Percentiles rank a stretch among this genome's conserved stretches.
Evolutionary conservation across 352 stramenopile species (phyloP).

Genomic region (Albugo candida): DNA sequence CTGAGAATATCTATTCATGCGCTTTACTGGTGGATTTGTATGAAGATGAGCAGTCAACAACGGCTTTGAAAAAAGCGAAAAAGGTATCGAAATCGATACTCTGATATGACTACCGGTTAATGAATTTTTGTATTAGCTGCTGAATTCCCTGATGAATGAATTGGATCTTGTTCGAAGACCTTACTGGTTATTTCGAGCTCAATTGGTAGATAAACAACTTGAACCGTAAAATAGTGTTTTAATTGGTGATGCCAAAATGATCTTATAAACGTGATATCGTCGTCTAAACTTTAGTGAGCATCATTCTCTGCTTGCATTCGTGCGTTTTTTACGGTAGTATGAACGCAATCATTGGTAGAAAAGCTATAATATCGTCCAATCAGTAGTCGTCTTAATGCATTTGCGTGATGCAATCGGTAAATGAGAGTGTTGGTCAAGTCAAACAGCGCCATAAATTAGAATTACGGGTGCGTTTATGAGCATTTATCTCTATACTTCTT

Average conservation of each 20-base stretch:
- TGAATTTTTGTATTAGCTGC: conserved; percentile 20
- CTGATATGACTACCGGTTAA: too few relatives aligned
- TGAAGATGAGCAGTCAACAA: conserved; percentile 21
- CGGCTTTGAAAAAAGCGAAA: conserved; percentile 17
- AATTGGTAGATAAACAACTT: too few relatives aligned
- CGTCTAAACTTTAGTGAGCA: too few relatives aligned
- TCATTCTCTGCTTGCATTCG: too few relatives aligned
- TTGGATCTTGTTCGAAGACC: conserved; percentile 47
- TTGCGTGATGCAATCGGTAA: conserved; percentile 3
- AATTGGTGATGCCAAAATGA: too few relatives aligned
- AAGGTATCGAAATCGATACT: conserved; percentile 14
- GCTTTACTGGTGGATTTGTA: conserved; percentile 57
- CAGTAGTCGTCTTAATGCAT: too few relatives aligned
- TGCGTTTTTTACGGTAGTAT: too few relatives aligned
- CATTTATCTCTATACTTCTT: not conserved
- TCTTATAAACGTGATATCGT: too few relatives aligned
- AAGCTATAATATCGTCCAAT: too few relatives aligned
- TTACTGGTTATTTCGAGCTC: conserved; percentile 45
- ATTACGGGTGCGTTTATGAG: conserved; percentile 46
- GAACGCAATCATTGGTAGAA: too few relatives aligned
- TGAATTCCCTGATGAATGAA: conserved; percentile 48
- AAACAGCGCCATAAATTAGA: conserved; percentile 81
- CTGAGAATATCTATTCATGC: conserved; percentile 50
- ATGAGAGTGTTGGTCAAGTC: conserved; percentile 51
- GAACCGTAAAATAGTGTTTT: too few relatives aligned